Base-by-base conservation (phyloP, 106 monocot genomes). In the Narthecium ossifragum region DNA sequence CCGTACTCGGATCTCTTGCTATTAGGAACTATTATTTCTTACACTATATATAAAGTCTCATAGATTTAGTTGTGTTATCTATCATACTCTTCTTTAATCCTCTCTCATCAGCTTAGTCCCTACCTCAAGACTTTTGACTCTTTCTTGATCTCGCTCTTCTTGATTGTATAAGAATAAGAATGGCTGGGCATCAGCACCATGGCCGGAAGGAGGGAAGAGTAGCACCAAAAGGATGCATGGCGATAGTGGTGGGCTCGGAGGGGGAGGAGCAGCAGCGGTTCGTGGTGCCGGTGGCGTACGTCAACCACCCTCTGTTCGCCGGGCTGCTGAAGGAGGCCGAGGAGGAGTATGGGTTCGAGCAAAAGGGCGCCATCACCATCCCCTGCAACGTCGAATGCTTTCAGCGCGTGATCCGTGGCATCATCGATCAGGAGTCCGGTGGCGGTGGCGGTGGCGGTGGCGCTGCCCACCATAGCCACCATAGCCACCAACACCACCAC, bases 251-350 rank as follows among this genome's bases (percentile, higher is more conserved):
- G 17, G n/a, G 25, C 10, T 30, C 14, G 6, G 29, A 15, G 13
- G 55, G 29, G 29, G 31, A 55, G 12, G 31, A 55, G 14, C 1
- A 31, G 14, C 9, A 55, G 29, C 8, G 55, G 55, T 55, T 55
- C 18, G 14, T 55, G 2, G 55, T 55, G 8, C 28, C 28, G 9
- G 55, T 55, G 3, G 55, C 28, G 55, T 55, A 55, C 55, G 25
- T 55, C 13, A 55, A 55, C 55, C 55, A 55, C 29, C 55, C 55
- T 7, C 18, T 55, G 55, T 55, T 55, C 28, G 55, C 11, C 2
- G 4, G 29, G 55, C 31, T 55, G 5, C 18, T 55, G 31, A 29
- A 55, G 18, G 55, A 55, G 31, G 55, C 55, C 11, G 55, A 55
- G 14, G 55, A 55, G 3, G 31, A 29, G 28, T 55, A 55, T 31